Evolutionary conservation across 1,284 basidiomycete species (phyloP).

Genomic region (Coniophora puteana): DNA sequence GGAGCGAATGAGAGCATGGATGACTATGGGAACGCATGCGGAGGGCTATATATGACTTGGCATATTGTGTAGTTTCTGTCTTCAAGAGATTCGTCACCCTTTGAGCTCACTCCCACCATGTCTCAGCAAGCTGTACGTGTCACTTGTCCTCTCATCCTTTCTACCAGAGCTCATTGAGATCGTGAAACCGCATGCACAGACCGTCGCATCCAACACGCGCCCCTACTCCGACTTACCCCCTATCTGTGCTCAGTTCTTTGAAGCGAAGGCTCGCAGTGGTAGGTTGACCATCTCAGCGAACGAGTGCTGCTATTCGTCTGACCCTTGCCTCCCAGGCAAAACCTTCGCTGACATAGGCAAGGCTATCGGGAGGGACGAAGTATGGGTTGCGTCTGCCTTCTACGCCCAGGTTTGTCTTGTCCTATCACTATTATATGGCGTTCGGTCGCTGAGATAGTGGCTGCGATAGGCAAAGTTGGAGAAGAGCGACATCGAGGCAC

Average conservation of each 20-base stretch:
- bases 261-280: conserved; percentile 71
- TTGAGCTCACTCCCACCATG: conserved; percentile 27
- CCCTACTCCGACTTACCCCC: conserved; percentile 54
- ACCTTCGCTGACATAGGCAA: conserved; percentile 74
- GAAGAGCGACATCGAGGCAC: conserved; percentile 51
- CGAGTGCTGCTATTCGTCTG: conserved; percentile 4
- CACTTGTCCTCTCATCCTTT: background rate
- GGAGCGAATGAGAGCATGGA: no score
- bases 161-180: background rate
- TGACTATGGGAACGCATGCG: conserved; percentile 3
- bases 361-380: conserved; percentile 72
- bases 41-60: conserved; percentile 4
- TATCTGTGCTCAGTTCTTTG: conserved; percentile 49
- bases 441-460: conserved; percentile 3
- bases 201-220: conserved; percentile 39
- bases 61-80: no score
- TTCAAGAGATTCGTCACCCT: no score
- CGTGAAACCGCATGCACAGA: no score
- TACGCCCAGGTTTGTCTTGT: conserved; percentile 67
- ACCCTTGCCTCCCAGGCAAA: conserved; percentile 39
- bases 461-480: conserved; percentile 61
- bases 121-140: conserved; percentile 35
- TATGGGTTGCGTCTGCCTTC: conserved; percentile 87
- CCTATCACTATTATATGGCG: conserved; percentile 2
- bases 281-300: background rate